Evolutionary conservation across 2,329 filamentous ascomycete species (phyloP), one percentile per base, ranked within the genome.

Genomic region (Cordyceps fumosorosea): DNA sequence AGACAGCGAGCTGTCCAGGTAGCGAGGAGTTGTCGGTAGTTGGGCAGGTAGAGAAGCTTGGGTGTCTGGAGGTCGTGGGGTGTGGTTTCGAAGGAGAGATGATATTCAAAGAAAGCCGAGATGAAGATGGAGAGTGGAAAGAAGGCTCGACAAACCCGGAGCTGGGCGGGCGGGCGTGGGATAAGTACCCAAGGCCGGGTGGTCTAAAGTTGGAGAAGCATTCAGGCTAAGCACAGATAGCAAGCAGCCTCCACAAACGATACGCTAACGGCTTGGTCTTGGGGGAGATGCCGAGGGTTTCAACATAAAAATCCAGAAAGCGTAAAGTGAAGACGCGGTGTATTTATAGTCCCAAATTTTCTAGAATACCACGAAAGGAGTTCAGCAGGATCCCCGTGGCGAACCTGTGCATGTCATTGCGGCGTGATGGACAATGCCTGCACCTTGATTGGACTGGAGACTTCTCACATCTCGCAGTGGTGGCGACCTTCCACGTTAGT

Each of bases 381-480:
- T 26, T 16, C 3, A 26, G 14, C 3, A 16, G 34, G 12, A 26
- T 48, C 24, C 12, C 26, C 18, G 54, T 56, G 54, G 54, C 54
- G 22, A 56, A 45, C 45, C 8, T 8, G 40, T 11, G 55, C 44
- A 7, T 20, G 42, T n/a, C 22, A 16, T 45, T 29, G 22, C 29
- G 29, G 53, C 22, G 24, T 42, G 22, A 51, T 29, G 56, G 10
- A 18, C 29, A 59, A 59, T 52, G 32, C 16, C 56, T 44, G 45
- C 56, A 42, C 14, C 14, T 12, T 59, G 47, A 59, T 59, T 59
- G 56, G 47, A 59, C 52, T 59, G 56, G 56, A 47, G 44, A 22
- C n/a, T 44, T 44, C n/a, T 16, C 42, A 3, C 3, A 29, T 29
- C 26, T 29, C 8, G 42, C 42, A 37, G 11, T 5, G 44, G 44